Evolutionary conservation across 768 basidiomycete genomes (phyloP), one percentile per base, ranked within the genome.

Genomic region (Chiua virens): DNA sequence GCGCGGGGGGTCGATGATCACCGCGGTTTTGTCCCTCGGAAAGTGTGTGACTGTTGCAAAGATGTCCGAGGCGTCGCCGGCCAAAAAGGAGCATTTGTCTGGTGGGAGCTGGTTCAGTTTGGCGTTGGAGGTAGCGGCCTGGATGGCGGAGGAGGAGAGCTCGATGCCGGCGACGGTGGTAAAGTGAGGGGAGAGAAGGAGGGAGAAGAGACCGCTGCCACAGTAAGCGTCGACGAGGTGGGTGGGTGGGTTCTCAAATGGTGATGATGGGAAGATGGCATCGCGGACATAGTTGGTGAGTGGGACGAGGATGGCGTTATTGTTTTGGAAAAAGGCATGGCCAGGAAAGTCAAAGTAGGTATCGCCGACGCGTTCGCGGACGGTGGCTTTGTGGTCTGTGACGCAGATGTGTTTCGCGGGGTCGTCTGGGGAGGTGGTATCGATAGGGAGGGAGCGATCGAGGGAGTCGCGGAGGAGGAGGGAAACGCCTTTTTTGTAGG

Each of bases 281-380:
- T 86, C 79, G 39, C 79, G 78, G 48, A 96, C 92, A 71, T 95
- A 92, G 53, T 80, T 65, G n/a, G 89, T 89, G 45, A 99, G 79
- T 0, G 91, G 85, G 7, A 84, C 77, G 25, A 98, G 81, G 35
- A 96, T 89, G 8, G 90, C 84, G 65, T 96, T 95, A 79, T 99
- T 99, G 76, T 98, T 98, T 65, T 99, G 96, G 80, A 98, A 98
- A 77, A 98, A 99, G 5, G 91, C 88, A 42, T 88, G 85, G 7
- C 86, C 90, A 20, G 77, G 80, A 70, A 91, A 95, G 64, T 94
- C 86, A 71, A 98, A 97, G 40, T 87, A 68, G 65, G 76, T 82
- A 54, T 80, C 71, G 9, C 92, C 94, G 22, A 98, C 90, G 42
- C 80, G 79, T 69, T 97, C 95, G 47, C 92, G 87, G 1, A 96